Percentiles rank a stretch among this genome's conserved stretches.
Conservation (phyloP, 345 rosid genomes). For the Euphorbia tirucalli region DNA sequence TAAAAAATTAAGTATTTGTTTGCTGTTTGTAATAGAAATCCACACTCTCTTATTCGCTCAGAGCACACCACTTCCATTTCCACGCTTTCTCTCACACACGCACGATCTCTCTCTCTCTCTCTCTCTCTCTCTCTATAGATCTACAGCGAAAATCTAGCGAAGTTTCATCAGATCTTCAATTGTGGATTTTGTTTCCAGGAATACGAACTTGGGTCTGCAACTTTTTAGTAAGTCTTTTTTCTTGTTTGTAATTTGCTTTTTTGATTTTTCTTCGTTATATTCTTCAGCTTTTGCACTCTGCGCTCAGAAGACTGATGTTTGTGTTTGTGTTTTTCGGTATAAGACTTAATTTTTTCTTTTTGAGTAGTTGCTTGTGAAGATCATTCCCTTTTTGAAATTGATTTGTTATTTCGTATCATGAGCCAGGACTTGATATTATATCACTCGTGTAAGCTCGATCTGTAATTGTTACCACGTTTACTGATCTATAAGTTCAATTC, state of each 20-base stretch:
- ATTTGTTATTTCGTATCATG: background rate
- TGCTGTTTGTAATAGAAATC: background rate
- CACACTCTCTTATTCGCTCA: background rate
- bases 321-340: conserved; percentile 12
- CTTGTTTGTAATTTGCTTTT: background rate
- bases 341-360: background rate
- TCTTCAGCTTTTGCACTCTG: background rate
- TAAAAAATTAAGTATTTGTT: background rate
- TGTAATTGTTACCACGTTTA: background rate
- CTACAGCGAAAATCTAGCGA: conserved; percentile 29
- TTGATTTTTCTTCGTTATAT: background rate
- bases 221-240: background rate
- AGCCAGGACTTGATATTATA: background rate
- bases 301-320: background rate
- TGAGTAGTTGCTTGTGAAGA: background rate
- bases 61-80: background rate
- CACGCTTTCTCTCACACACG: background rate
- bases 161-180: conserved; percentile 20
- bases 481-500: background rate
- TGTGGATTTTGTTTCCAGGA: background rate
- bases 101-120: background rate
- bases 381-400: background rate
- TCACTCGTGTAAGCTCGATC: background rate
- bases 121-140: conserved; percentile 14
- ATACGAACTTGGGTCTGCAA: too few relatives aligned